Conservation (phyloP, 2,329 filamentous ascomycete species). For the Fusarium sp. region DNA sequence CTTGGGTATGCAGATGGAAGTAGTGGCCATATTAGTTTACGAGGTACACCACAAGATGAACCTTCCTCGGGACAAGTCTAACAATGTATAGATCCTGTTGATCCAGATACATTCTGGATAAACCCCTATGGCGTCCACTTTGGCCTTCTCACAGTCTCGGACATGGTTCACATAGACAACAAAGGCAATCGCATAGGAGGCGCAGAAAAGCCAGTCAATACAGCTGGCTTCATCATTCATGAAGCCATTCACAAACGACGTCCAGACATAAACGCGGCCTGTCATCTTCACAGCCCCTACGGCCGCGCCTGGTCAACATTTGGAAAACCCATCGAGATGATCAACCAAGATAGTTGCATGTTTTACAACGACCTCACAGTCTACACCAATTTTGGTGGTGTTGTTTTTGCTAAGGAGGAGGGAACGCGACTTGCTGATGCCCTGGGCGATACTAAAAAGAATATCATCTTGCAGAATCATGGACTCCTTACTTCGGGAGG, state of each 20-base stretch:
- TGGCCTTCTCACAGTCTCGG: constrained; percentile 69
- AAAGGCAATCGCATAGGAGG: constrained; percentile 70
- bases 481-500: constrained; percentile 73
- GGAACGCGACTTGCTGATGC: constrained; percentile 70
- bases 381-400: constrained; percentile 64
- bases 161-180: constrained; percentile 73
- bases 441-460: constrained; percentile 67
- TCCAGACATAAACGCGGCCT: constrained; percentile 72
- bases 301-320: constrained; percentile 76
- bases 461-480: constrained; percentile 74
- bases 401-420: constrained; percentile 69
- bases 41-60: constrained; percentile 22
- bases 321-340: constrained; percentile 71
- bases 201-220: constrained; percentile 69
- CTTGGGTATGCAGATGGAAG: constrained; percentile 58
- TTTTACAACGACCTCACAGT: constrained; percentile 72
- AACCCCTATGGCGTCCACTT: constrained; percentile 75
- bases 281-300: constrained; percentile 71
- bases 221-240: constrained; percentile 76
- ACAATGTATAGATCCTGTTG: constrained; percentile 46
- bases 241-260: constrained; percentile 71
- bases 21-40: constrained; percentile 59
- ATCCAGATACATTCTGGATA: constrained; percentile 53
- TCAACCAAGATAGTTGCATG: constrained; percentile 73
- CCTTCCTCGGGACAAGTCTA: not conserved